Evolutionary conservation across 495 filamentous ascomycete genomes (phyloP), one percentile per base, ranked within the genome.

Genomic region (Aspergillus leporis): DNA sequence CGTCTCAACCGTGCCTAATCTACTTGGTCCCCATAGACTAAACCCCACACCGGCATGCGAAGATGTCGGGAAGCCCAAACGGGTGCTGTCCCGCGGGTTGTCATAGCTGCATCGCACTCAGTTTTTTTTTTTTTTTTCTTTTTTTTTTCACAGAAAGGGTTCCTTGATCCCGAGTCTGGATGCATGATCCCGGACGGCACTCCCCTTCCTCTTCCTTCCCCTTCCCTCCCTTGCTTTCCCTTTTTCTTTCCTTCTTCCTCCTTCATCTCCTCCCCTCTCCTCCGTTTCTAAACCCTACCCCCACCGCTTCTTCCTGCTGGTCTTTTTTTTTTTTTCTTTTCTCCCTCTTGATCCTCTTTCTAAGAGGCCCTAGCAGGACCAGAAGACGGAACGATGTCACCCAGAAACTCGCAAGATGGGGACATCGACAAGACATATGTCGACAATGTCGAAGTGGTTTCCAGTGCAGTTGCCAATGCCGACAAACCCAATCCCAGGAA

Each of bases 391-490:
- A 65, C 45, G 7, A 72, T 72, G 70, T 72, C 70, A 53, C 62
- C 63, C 34, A 48, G 59, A 45, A 55, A 53, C 12, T 65, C 66
- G 14, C 54, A 58, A n/a, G 70, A 70, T n/a, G 18, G 58, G 23
- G 62, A 65, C 57, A 19, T 67, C n/a, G 86, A 90, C 72, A 82
- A 85, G 56, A 79, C 82, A 5, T 86, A 87, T 64, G 84, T 86
- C 53, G 84, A 89, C 53, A 82, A 83, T 60, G 74, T 78, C 30
- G 81, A 84, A 43, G 72, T 64, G 31, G 61, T 71, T 14, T 63
- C 70, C 23, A 31, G 55, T 38, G 61, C 43, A 1, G 41, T 56
- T 4, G 61, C 62, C 60, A 71, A 70, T 57, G 64, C 66, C 47
- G 60, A 68, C 63, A 71, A 55, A 43, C 70, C 70, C 5, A 72